phyloP scores from a whole-genome alignment of 345 rosid genomes.

The Bruguiera parviflora region DNA sequence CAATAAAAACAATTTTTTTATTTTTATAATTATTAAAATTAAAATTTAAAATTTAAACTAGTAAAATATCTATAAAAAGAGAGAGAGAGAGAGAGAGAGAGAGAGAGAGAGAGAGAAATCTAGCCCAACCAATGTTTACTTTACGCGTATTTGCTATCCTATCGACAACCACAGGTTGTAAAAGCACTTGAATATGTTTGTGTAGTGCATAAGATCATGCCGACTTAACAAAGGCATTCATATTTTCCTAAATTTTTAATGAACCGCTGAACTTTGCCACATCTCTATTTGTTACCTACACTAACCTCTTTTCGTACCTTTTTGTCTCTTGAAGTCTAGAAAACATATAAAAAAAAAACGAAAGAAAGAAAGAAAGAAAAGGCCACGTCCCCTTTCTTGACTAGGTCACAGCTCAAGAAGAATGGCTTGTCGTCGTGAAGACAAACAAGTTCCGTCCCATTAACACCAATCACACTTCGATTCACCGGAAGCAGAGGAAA shows the following conservation, averaged over 20 bases:
- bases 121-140: background rate
- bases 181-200: background rate
- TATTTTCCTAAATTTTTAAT: too few species aligned
- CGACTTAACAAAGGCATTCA: too few species aligned
- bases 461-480: background rate
- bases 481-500: background rate
- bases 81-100: too few species aligned
- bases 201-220: too few species aligned
- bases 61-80: too few species aligned
- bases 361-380: too few species aligned
- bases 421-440: background rate
- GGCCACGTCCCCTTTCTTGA: background rate
- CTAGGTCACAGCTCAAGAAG: background rate
- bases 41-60: too few species aligned
- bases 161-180: background rate
- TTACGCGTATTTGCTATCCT: background rate
- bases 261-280: background rate
- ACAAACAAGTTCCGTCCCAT: background rate
- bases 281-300: background rate
- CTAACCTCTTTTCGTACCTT: background rate
- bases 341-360: background rate
- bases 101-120: background rate
- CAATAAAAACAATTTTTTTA: too few species aligned
- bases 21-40: too few species aligned
- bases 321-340: background rate